These are phyloP conservation scores for Fistulifera solaris DNA, from an alignment of 108 stramenopile genomes.

Conservation along the genomic window DNA sequence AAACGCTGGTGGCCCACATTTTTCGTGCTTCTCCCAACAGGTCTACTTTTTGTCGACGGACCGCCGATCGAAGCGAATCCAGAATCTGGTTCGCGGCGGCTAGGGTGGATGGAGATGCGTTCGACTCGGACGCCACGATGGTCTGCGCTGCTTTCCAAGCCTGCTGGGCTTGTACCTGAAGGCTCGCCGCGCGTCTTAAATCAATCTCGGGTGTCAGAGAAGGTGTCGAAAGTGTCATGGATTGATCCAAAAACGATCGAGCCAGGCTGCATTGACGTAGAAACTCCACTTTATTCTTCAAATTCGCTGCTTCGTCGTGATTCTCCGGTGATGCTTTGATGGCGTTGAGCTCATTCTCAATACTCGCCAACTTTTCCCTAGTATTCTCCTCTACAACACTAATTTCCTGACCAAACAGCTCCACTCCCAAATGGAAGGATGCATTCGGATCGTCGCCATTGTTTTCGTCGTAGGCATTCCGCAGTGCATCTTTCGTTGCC, in stretches of 20 bases:
- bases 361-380: conserved; percentile 26
- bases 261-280: conserved; percentile 38
- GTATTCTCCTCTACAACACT: conserved; percentile 19
- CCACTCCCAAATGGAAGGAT: conserved; percentile 44
- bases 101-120: not conserved
- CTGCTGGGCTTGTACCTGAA: conserved; percentile 19
- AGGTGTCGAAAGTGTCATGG: conserved; percentile 13
- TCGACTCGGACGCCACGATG: conserved; percentile 15
- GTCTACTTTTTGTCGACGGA: conserved; percentile 35
- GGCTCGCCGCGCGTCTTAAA: not conserved
- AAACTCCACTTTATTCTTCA: conserved; percentile 18
- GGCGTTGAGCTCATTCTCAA: conserved; percentile 33
- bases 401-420: conserved; percentile 40
- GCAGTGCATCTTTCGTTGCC: conserved; percentile 30
- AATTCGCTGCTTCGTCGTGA: conserved; percentile 9
- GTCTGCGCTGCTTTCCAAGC: conserved; percentile 19
- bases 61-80: conserved; percentile 10
- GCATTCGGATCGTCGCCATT: conserved; percentile 22
- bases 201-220: conserved; percentile 2
- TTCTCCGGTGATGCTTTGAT: conserved; percentile 1
- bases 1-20: conserved; percentile 21
- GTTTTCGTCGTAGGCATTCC: not conserved
- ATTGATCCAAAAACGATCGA: conserved; percentile 26
- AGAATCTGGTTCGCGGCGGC: conserved; percentile 20
- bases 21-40: conserved; percentile 20